A percentile compares a stretch with the other conserved stretches of the same genome.
Evolutionary conservation across 768 basidiomycete species (phyloP).

Genomic region (Mycena kentingensis): DNA sequence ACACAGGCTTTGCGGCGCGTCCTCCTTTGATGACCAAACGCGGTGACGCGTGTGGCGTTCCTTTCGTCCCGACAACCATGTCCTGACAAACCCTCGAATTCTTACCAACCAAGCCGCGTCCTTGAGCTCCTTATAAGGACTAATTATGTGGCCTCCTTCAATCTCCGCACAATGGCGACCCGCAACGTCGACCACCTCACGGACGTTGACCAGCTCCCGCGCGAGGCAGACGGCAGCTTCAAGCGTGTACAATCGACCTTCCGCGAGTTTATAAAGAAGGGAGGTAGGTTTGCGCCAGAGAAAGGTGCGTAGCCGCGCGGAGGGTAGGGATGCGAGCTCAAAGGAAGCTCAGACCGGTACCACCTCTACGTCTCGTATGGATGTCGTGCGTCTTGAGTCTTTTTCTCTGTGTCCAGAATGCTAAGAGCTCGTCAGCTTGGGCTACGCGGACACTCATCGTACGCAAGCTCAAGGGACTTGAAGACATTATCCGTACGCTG

Average conservation of each 20-base stretch:
- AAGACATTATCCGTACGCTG: constrained; percentile 74
- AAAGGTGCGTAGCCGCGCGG: constrained; percentile 50
- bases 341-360: constrained; percentile 67
- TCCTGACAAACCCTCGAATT: too few species aligned
- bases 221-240: constrained; percentile 53
- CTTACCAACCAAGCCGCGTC: too few species aligned
- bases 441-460: constrained; percentile 89
- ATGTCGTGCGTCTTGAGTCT: constrained; percentile 60
- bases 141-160: too few species aligned
- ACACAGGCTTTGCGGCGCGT: too few species aligned
- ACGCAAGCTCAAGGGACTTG: constrained; percentile 89
- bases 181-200: constrained; percentile 40
- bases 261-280: constrained; percentile 55
- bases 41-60: too few species aligned
- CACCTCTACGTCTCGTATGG: constrained; percentile 88
- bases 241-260: constrained; percentile 57
- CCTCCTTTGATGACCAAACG: too few species aligned
- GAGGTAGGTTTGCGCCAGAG: constrained; percentile 71
- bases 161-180: too few species aligned
- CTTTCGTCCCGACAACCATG: too few species aligned
- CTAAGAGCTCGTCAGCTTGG: constrained; percentile 61
- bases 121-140: too few species aligned
- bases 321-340: neutral
- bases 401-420: neutral
- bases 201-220: constrained; percentile 56